Percentiles rank a stretch among this genome's conserved stretches.
Conservation (phyloP, 768 basidiomycete genomes). For the Termitomyces sp. region DNA sequence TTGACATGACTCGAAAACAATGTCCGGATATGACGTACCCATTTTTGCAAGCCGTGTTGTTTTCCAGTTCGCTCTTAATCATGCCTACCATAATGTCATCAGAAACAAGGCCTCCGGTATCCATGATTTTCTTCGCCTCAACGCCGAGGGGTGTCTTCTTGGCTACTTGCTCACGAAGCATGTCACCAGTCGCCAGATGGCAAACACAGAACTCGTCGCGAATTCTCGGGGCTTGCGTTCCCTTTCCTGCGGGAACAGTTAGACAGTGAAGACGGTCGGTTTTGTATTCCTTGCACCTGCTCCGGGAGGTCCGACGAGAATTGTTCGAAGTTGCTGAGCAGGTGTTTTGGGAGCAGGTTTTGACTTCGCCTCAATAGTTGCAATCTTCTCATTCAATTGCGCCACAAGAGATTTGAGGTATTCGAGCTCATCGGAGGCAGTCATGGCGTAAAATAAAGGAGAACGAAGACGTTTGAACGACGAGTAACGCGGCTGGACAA, state of each 20-base stretch:
- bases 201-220: constrained; percentile 92
- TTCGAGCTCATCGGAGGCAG: constrained; percentile 74
- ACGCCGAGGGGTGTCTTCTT: constrained; percentile 83
- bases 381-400: constrained; percentile 90
- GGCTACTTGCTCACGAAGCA: constrained; percentile 92
- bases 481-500: constrained; percentile 11
- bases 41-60: constrained; percentile 89
- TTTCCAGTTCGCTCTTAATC: constrained; percentile 93
- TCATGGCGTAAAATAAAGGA: constrained; percentile 36
- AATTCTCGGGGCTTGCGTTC: constrained; percentile 94
- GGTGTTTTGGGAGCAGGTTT: constrained; percentile 53
- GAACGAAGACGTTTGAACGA: constrained; percentile 4
- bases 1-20: constrained; percentile 7
- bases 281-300: constrained; percentile 58
- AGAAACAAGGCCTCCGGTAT: constrained; percentile 87
- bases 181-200: constrained; percentile 98
- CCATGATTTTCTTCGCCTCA: constrained; percentile 97
- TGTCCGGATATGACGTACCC: constrained; percentile 60
- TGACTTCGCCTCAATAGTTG: constrained; percentile 63
- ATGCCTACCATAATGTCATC: constrained; percentile 98
- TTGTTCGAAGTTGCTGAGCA: constrained; percentile 78
- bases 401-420: constrained; percentile 91
- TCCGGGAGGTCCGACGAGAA: constrained; percentile 94
- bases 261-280: background rate
- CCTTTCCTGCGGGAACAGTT: constrained; percentile 65